Evolutionary conservation across 805 yeast species (phyloP).

Genomic region (Yamadazyma ubonensis): DNA sequence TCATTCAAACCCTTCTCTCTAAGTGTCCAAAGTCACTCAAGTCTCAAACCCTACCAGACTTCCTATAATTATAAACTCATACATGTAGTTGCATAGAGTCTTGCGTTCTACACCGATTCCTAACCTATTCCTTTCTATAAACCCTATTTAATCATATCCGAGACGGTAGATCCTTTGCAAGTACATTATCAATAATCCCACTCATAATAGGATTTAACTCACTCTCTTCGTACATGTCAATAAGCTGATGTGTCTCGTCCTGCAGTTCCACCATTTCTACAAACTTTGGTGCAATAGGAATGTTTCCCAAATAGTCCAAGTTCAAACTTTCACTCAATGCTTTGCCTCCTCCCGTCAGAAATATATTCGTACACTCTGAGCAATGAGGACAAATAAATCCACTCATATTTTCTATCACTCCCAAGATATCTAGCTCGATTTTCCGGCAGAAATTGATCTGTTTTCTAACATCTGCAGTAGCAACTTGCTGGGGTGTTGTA

Average conservation of each 20-base stretch:
- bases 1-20: too few species aligned
- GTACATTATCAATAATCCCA: slow-evolving; percentile 34
- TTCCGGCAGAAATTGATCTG: slow-evolving; percentile 90
- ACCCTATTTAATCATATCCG: slow-evolving; percentile 16
- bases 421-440: slow-evolving; percentile 76
- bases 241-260: slow-evolving; percentile 24
- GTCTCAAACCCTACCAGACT: too few species aligned
- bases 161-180: slow-evolving; percentile 29
- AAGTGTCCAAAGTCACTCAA: too few species aligned
- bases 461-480: slow-evolving; percentile 90
- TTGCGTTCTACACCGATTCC: too few species aligned
- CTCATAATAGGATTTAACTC: slow-evolving; percentile 39
- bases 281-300: slow-evolving; percentile 93
- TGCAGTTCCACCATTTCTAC: slow-evolving; percentile 82
- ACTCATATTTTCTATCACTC: slow-evolving; percentile 93
- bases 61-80: too few species aligned
- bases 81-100: too few species aligned
- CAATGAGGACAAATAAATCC: slow-evolving; percentile 96
- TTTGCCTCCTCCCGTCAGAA: slow-evolving; percentile 91
- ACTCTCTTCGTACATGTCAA: slow-evolving; percentile 34
- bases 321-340: slow-evolving; percentile 59
- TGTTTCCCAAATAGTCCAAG: slow-evolving; percentile 74
- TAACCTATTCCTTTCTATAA: too few species aligned
- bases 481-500: slow-evolving; percentile 93
- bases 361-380: slow-evolving; percentile 86